Conservation (phyloP, 371 early-diverging fungal genomes). For the Haplosporangium sp. region DNA sequence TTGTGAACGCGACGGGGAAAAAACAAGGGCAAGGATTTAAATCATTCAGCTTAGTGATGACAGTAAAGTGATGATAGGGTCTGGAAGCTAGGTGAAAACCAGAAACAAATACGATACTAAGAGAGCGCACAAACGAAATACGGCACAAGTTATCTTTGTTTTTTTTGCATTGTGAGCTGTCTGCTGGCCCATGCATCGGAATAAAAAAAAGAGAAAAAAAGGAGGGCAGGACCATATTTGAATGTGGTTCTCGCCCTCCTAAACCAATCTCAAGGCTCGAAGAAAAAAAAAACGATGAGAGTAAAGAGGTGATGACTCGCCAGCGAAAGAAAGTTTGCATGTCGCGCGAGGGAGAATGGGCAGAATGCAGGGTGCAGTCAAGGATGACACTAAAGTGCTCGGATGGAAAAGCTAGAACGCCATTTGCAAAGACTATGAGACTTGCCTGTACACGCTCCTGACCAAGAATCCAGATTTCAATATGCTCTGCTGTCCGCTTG, state of each 20-base stretch:
- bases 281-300: not conserved
- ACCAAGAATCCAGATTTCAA: constrained; percentile 18
- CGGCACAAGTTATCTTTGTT: too few species aligned
- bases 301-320: too few species aligned
- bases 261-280: not conserved
- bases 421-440: too few species aligned
- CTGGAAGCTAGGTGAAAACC: not conserved
- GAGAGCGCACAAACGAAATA: not conserved
- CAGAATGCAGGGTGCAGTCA: not conserved
- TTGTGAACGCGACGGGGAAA: not conserved
- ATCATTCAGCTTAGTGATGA: too few species aligned
- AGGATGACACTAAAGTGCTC: too few species aligned
- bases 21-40: not conserved
- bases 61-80: not conserved
- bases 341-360: not conserved
- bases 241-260: constrained; percentile 14
- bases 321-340: too few species aligned
- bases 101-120: not conserved
- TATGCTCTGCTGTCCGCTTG: constrained; percentile 12
- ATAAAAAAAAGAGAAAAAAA: not conserved
- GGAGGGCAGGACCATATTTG: too few species aligned
- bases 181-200: constrained; percentile 2
- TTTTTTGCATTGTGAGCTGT: not conserved
- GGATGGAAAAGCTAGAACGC: too few species aligned
- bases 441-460: constrained; percentile 27